These are phyloP conservation scores for Tillandsia leiboldiana DNA, from an alignment of 176 grass and related monocot species.

Conservation along the genomic window DNA sequence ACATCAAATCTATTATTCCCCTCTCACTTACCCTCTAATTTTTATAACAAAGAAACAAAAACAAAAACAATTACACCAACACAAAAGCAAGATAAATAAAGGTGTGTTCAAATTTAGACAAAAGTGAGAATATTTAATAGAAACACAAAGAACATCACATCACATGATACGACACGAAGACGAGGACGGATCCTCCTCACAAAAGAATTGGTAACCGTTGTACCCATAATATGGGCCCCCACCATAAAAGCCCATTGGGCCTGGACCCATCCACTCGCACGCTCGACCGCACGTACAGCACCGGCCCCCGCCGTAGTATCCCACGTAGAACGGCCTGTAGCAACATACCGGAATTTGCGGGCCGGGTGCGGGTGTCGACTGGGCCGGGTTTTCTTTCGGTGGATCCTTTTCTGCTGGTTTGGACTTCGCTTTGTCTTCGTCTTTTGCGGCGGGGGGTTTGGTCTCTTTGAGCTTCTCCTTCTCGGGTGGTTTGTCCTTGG, in stretches of 20 bases:
- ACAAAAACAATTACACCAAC: background rate
- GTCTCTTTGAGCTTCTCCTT: conserved; percentile 25
- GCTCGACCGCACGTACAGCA: conserved; percentile 29
- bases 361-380: conserved; percentile 3
- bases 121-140: background rate
- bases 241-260: conserved; percentile 8
- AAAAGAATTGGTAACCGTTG: conserved; percentile 20
- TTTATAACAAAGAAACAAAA: background rate
- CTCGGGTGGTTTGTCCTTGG: conserved; percentile 15
- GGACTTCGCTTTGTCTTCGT: background rate
- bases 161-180: conserved; percentile 30
- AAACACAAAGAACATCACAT: background rate
- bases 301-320: conserved; percentile 17
- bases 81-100: background rate
- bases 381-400: conserved; percentile 7
- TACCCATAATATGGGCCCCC: conserved; percentile 1
- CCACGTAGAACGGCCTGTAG: conserved; percentile 21
- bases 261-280: conserved; percentile 5
- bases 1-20: background rate
- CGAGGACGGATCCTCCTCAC: conserved; percentile 20
- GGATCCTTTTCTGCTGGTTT: background rate
- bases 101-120: background rate
- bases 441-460: conserved; percentile 4
- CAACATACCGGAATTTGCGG: conserved; percentile 10
- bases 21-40: no score